Evolutionary conservation across 129 eudicot species (phyloP).

Genomic region (Flaveria bidentis): DNA sequence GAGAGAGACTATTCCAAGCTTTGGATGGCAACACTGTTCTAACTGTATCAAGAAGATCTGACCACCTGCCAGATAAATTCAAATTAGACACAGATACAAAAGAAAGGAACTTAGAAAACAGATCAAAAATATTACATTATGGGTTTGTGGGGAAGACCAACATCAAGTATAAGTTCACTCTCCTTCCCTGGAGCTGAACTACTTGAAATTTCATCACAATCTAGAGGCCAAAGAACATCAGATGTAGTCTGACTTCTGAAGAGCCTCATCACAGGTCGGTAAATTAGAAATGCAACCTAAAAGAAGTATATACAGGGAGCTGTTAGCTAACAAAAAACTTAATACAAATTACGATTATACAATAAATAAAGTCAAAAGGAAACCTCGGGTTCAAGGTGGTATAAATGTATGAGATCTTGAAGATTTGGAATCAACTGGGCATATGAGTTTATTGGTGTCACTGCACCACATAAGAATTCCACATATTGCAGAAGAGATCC

Average conservation of each 20-base stretch:
- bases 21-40: conserved; percentile 88
- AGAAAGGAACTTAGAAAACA: not conserved
- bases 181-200: conserved; percentile 46
- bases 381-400: conserved; percentile 99
- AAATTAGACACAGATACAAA: conserved; percentile 14
- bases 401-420: conserved; percentile 77
- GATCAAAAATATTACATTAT: conserved; percentile 47
- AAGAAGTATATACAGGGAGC: not conserved
- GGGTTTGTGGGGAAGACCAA: conserved; percentile 66
- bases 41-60: conserved; percentile 79
- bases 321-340: not conserved
- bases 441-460: conserved; percentile 67
- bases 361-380: conserved; percentile 8
- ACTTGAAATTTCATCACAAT: conserved; percentile 46
- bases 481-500: conserved; percentile 97
- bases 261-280: conserved; percentile 99
- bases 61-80: conserved; percentile 66
- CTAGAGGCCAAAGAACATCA: conserved; percentile 78
- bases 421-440: conserved; percentile 86
- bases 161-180: conserved; percentile 65
- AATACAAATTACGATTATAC: not conserved
- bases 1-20: conserved; percentile 99
- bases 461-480: conserved; percentile 88
- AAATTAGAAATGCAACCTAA: conserved; percentile 92
- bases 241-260: conserved; percentile 61